A percentile compares a stretch with the other conserved stretches of the same genome.
These are phyloP conservation scores for Lipomyces kockii DNA, from an alignment of 805 yeast species.

Conservation along the genomic window DNA sequence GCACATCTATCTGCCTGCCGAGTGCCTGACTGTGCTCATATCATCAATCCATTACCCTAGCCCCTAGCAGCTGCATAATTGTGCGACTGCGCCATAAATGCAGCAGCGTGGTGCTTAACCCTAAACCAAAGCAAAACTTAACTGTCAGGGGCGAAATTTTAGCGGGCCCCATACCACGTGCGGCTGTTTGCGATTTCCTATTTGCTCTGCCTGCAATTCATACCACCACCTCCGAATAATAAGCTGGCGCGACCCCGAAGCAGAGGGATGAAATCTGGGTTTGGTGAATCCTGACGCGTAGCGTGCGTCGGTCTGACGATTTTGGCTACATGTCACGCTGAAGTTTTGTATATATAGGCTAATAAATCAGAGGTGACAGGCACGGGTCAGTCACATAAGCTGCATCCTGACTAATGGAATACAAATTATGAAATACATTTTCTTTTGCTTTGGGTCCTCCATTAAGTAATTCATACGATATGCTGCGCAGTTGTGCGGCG, in stretches of 20 bases:
- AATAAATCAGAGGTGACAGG: too few species aligned
- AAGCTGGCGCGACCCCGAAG: too few species aligned
- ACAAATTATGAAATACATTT: too few species aligned
- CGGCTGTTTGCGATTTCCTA: not conserved
- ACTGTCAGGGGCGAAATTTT: not conserved
- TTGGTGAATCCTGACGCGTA: not conserved
- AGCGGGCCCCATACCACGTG: not conserved
- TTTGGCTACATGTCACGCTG: not conserved
- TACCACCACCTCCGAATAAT: too few species aligned
- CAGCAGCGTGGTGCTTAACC: not conserved
- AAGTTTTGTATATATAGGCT: too few species aligned
- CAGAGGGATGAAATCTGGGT: too few species aligned
- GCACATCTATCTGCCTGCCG: not conserved
- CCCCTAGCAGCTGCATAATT: not conserved
- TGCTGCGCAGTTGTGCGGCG: too few species aligned
- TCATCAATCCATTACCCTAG: not conserved
- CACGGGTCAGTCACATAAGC: not conserved
- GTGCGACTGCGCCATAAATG: not conserved
- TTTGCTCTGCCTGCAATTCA: not conserved
- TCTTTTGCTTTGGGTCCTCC: too few species aligned
- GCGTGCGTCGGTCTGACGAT: not conserved
- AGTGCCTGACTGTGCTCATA: too few species aligned
- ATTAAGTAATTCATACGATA: too few species aligned
- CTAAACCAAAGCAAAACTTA: not conserved
- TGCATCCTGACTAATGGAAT: too few species aligned